Evolutionary conservation across 2,329 filamentous ascomycete genomes (phyloP), one percentile per base, ranked within the genome.

Genomic region (Thermothelomyces thermophilus): DNA sequence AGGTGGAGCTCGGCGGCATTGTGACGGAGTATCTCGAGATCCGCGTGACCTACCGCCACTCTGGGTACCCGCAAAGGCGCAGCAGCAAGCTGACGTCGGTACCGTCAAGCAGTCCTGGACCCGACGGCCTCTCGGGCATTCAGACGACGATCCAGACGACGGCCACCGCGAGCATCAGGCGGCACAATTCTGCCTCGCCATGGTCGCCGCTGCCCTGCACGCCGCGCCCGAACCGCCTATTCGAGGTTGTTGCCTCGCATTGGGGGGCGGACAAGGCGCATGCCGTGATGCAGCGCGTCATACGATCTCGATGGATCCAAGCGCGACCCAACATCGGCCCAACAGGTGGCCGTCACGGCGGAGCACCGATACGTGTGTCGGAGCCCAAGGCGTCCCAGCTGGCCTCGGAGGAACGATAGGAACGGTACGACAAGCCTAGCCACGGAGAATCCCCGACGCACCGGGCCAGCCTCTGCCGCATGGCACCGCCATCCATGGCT

Each of bases 21-120:
- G 63, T 63, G 17, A 69, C 69, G 14, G 69, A 73, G 30, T 83
- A 79, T 55, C 63, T 83, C 43, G 70, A 70, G 3, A 67, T 83
- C 14, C 67, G 68, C 17, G 56, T 83, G 7, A 73, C 66, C 6
- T 84, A 83, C 58, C 68, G 68, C 2, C 78, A 83, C 58, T 78
- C 80, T 0, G 75, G 71, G 0, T 82, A 83, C 59, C 70, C 73
- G 0, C 60, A 66, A 16, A 62, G 62, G 11, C 50, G 13, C 33
- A 31, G 9, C 2, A 9, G 46, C 9, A 10, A 28, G 7, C 45
- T n/a, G 14, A 19, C 41, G n/a, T 17, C 24, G n/a, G 16, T 20
- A 30, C 4, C 35, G 14, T 9, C 31, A 30, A 10, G 17, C 0
- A 26, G n/a, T 7, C 20, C 31, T 8, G 51, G 57, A 4, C 30